Percentiles rank a stretch among this genome's conserved stretches.
Evolutionary conservation across 2,329 filamentous ascomycete species (phyloP).

Genomic region (Beauveria brongniartii): DNA sequence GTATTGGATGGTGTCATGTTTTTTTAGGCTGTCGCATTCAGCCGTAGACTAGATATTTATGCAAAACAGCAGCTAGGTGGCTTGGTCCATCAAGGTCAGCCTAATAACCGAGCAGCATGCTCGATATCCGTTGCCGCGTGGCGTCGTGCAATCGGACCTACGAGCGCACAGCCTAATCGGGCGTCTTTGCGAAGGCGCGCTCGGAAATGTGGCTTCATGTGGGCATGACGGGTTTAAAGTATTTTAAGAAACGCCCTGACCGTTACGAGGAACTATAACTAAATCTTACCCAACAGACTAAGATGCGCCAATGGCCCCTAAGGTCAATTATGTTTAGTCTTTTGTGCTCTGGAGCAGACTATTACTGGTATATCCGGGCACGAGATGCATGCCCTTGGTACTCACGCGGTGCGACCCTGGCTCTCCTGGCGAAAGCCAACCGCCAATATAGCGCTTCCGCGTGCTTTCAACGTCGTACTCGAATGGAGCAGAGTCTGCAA

Average conservation of each 20-base stretch:
- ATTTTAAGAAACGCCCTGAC: neutral
- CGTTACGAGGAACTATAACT: neutral
- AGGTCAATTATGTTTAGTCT: neutral
- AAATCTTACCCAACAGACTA: neutral
- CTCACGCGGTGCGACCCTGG: too few species aligned
- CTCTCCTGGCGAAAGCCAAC: too few species aligned
- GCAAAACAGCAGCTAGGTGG: neutral
- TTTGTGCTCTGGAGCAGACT: neutral
- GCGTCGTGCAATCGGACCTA: neutral
- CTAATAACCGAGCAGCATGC: neutral
- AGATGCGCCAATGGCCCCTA: neutral
- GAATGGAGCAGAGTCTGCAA: neutral
- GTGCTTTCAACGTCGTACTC: neutral
- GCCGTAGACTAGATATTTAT: neutral
- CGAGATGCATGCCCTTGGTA: neutral
- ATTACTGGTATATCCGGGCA: neutral
- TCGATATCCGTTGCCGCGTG: neutral
- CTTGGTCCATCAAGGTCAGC: neutral
- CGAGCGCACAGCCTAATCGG: neutral
- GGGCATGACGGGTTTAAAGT: neutral
- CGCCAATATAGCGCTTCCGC: neutral
- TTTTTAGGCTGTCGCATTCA: neutral
- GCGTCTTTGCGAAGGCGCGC: neutral
- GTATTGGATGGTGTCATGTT: neutral
- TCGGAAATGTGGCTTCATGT: neutral